These are phyloP conservation scores for Xylaria sp. DNA, from an alignment of 2,329 filamentous ascomycete genomes.

Conservation along the genomic window DNA sequence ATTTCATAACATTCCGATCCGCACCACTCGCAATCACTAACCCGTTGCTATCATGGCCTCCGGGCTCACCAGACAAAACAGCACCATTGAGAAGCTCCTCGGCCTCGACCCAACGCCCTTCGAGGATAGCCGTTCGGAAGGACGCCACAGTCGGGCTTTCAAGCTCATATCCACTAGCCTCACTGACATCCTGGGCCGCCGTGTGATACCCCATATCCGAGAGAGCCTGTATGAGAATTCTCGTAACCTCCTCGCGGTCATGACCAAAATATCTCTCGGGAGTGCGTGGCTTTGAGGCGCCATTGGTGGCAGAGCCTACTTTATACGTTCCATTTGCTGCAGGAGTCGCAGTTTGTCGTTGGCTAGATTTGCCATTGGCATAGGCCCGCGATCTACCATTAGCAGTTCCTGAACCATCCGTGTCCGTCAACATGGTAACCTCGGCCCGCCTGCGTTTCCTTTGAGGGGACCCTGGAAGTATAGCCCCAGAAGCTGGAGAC, in stretches of 20 bases:
- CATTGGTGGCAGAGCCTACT: conserved; percentile 61
- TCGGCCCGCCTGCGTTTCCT: conserved; percentile 68
- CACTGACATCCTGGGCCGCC: conserved; percentile 78
- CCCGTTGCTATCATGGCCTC: conserved; percentile 59
- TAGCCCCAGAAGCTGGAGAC: conserved; percentile 39
- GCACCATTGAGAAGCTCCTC: conserved; percentile 79
- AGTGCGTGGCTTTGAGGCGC: conserved; percentile 55
- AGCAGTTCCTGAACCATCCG: conserved; percentile 58
- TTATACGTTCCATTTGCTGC: conserved; percentile 61
- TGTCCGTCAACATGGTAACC: conserved; percentile 71
- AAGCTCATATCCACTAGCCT: conserved; percentile 86
- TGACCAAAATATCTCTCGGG: conserved; percentile 77
- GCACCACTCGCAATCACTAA: conserved; percentile 80
- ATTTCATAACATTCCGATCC: conserved; percentile 82
- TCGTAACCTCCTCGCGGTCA: conserved; percentile 89
- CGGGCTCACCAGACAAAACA: conserved; percentile 48
- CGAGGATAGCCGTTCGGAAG: conserved; percentile 82
- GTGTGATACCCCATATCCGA: conserved; percentile 86
- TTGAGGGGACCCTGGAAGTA: conserved; percentile 49
- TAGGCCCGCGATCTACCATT: conserved; percentile 64
- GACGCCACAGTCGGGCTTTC: conserved; percentile 88
- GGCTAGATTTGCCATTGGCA: conserved; percentile 66
- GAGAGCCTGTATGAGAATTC: conserved; percentile 90
- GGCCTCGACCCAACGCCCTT: conserved; percentile 85
- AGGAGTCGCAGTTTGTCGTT: conserved; percentile 53